Evolutionary conservation across 345 rosid species (phyloP).

Genomic region (Rubroshorea leprosula): DNA sequence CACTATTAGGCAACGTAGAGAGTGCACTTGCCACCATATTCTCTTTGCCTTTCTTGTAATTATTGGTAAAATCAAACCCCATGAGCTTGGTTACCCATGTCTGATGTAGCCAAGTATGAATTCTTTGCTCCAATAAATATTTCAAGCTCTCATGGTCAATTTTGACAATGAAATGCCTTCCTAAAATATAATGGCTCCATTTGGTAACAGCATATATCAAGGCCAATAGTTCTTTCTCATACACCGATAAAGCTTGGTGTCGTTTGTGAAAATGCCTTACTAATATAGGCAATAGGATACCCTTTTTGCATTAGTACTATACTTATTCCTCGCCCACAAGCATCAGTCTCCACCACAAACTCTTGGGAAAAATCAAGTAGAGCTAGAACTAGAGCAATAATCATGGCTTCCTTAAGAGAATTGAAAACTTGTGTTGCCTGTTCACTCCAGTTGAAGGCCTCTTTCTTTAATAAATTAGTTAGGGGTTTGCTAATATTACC

Average conservation of each 20-base stretch:
- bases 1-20: no score
- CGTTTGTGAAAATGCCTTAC: not conserved
- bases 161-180: not conserved
- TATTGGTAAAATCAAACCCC: not conserved
- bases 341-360: not conserved
- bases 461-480: not conserved
- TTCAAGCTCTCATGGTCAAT: no score
- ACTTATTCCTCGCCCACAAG: not conserved
- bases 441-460: not conserved
- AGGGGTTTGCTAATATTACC: not conserved
- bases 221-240: not conserved
- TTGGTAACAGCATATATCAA: not conserved
- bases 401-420: not conserved
- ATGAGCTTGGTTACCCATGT: not conserved
- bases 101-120: not conserved
- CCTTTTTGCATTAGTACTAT: no score
- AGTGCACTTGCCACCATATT: not conserved
- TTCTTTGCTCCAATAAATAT: not conserved
- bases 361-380: not conserved
- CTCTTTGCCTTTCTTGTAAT: not conserved
- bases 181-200: not conserved
- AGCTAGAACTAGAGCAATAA: not conserved
- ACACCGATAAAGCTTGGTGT: not conserved
- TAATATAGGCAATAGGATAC: not conserved
- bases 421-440: not conserved